A percentile compares a stretch with the other conserved stretches of the same genome.
These are phyloP conservation scores for Pichia deserticola DNA, from an alignment of 805 yeast genomes.

Conservation along the genomic window DNA sequence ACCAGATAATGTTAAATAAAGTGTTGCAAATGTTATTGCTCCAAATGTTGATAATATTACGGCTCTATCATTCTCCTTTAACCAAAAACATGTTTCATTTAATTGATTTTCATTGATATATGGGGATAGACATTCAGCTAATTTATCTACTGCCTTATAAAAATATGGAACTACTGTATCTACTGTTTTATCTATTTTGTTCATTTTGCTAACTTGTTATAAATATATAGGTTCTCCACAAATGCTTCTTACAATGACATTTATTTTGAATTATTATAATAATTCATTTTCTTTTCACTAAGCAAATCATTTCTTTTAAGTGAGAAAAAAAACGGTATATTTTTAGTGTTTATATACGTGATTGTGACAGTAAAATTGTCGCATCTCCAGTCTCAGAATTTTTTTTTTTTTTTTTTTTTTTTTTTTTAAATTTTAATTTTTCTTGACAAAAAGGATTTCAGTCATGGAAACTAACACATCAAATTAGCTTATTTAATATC, in stretches of 20 bases:
- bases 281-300: too few relatives aligned
- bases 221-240: too few relatives aligned
- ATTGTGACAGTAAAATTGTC: not conserved
- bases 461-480: too few relatives aligned
- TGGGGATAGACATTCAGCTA: not conserved
- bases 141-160: not conserved
- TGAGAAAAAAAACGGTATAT: too few relatives aligned
- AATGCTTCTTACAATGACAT: too few relatives aligned
- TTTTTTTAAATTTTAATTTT: too few relatives aligned
- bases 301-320: too few relatives aligned
- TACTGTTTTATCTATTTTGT: not conserved
- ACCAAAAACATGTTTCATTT: slow-evolving; percentile 1
- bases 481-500: too few relatives aligned
- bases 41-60: slow-evolving; percentile 11
- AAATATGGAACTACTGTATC: slow-evolving; percentile 3
- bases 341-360: too few relatives aligned
- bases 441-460: not conserved
- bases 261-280: too few relatives aligned
- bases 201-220: too few relatives aligned
- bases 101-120: slow-evolving; percentile 4
- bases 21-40: slow-evolving; percentile 8
- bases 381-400: not conserved
- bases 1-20: slow-evolving; percentile 3
- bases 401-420: not conserved
- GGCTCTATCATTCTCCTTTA: slow-evolving; percentile 13